Conservation (phyloP, 2,329 filamentous ascomycete species). For the Taxawa tesnikishii region DNA sequence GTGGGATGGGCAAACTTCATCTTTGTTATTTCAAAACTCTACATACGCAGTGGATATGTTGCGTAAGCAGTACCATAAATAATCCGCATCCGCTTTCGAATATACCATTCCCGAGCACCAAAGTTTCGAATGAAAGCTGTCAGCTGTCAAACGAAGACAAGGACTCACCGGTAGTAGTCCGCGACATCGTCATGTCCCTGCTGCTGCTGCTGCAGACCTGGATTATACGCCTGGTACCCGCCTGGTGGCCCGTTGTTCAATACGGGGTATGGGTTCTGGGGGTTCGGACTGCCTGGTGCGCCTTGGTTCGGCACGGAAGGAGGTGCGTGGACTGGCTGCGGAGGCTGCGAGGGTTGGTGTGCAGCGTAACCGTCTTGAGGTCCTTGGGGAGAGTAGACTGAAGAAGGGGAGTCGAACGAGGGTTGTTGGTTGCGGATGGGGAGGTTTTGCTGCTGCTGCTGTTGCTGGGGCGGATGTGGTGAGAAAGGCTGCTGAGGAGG, state of each 20-base stretch:
- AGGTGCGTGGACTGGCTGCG: constrained; percentile 9
- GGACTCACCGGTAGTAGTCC: constrained; percentile 20
- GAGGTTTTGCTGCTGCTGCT: constrained; percentile 10
- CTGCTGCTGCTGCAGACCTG: constrained; percentile 10
- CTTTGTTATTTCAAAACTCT: too few species aligned
- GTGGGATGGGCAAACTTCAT: too few species aligned
- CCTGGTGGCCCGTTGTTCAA: constrained; percentile 2
- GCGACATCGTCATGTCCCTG: constrained; percentile 19
- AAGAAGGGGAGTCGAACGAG: constrained; percentile 17
- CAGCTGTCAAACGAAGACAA: too few species aligned
- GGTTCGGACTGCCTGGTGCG: constrained; percentile 1
- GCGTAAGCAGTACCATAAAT: too few species aligned
- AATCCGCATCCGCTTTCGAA: too few species aligned
- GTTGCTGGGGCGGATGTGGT: constrained; percentile 7
- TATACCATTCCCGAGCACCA: too few species aligned
- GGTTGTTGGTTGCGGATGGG: constrained; percentile 13
- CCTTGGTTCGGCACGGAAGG: constrained; percentile 3
- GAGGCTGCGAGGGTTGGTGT: constrained; percentile 3
- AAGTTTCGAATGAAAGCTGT: too few species aligned
- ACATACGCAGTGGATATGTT: too few species aligned
- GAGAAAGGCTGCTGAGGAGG: constrained; percentile 1
- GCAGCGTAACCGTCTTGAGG: constrained; percentile 7
- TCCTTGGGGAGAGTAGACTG: constrained; percentile 15
- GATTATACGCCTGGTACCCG: constrained; percentile 10
- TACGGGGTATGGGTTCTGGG: constrained; percentile 4